Conservation (phyloP, 2,329 filamentous ascomycete genomes). For the Curvularia lunata region DNA sequence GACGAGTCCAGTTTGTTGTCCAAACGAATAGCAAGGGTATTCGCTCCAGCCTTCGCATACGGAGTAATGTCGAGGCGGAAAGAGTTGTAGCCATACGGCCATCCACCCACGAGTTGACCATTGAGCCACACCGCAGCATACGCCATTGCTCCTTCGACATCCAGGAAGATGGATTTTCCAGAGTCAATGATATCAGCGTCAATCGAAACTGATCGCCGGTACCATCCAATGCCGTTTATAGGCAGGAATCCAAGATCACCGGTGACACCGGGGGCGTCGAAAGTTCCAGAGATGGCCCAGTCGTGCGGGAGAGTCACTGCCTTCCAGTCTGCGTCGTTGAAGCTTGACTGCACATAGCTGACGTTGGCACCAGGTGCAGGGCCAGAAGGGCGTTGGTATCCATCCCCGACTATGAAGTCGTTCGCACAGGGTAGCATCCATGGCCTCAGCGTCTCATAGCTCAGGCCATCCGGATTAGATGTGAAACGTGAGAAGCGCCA, state of each 20-base stretch:
- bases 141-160: slow-evolving; percentile 61
- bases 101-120: slow-evolving; percentile 58
- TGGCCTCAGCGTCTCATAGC: slow-evolving; percentile 48
- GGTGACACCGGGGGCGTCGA: slow-evolving; percentile 44
- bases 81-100: slow-evolving; percentile 60
- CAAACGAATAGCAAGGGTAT: slow-evolving; percentile 59
- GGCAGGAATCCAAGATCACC: slow-evolving; percentile 56
- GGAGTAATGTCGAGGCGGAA: slow-evolving; percentile 60
- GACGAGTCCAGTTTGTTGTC: slow-evolving; percentile 59
- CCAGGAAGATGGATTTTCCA: slow-evolving; percentile 54
- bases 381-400: slow-evolving; percentile 43
- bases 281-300: slow-evolving; percentile 59
- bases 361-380: slow-evolving; percentile 39
- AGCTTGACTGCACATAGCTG: slow-evolving; percentile 42
- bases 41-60: slow-evolving; percentile 47
- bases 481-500: slow-evolving; percentile 51
- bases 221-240: slow-evolving; percentile 62
- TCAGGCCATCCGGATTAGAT: slow-evolving; percentile 48
- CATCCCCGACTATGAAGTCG: slow-evolving; percentile 48
- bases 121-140: slow-evolving; percentile 62
- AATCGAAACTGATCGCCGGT: slow-evolving; percentile 53
- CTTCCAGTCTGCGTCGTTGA: slow-evolving; percentile 55
- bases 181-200: slow-evolving; percentile 30
- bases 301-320: slow-evolving; percentile 56
- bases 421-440: slow-evolving; percentile 55